A percentile compares a stretch with the other conserved stretches of the same genome.
Evolutionary conservation across 306 rosid species (phyloP).

Genomic region (Vachellia pachyceras): DNA sequence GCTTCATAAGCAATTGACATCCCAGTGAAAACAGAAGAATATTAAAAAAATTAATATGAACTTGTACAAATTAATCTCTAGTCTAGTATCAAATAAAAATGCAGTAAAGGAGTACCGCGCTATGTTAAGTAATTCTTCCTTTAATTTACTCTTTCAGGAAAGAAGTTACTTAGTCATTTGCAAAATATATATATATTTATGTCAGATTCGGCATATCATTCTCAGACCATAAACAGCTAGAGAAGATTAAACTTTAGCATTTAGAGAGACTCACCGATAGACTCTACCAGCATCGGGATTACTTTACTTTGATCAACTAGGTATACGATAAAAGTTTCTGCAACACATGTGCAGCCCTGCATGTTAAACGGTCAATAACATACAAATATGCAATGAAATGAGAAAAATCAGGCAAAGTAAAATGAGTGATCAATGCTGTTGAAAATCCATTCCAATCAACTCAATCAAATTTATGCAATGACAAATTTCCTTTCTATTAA

Average conservation of each 20-base stretch:
- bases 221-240: background rate
- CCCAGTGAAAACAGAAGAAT: background rate
- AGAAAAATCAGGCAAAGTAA: conserved; percentile 1
- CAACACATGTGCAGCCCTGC: conserved; percentile 81
- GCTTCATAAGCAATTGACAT: conserved; percentile 2
- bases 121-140: background rate
- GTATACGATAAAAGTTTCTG: conserved; percentile 54
- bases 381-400: conserved; percentile 31
- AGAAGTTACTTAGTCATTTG: background rate
- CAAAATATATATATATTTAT: too few relatives aligned
- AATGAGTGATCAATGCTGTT: background rate
- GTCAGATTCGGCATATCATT: background rate
- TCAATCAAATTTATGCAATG: conserved; percentile 4
- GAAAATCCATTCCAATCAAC: conserved; percentile 21
- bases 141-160: background rate
- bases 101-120: background rate
- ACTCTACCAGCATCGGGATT: conserved; percentile 74
- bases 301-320: conserved; percentile 64
- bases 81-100: background rate
- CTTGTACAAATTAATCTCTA: background rate
- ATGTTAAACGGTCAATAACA: conserved; percentile 32
- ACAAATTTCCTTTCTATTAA: conserved; percentile 7
- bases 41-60: background rate
- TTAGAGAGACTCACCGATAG: conserved; percentile 67
- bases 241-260: background rate